A percentile compares a stretch with the other conserved stretches of the same genome.
Conservation (phyloP, 257 asterid genomes). For the Eucommia ulmoides region DNA sequence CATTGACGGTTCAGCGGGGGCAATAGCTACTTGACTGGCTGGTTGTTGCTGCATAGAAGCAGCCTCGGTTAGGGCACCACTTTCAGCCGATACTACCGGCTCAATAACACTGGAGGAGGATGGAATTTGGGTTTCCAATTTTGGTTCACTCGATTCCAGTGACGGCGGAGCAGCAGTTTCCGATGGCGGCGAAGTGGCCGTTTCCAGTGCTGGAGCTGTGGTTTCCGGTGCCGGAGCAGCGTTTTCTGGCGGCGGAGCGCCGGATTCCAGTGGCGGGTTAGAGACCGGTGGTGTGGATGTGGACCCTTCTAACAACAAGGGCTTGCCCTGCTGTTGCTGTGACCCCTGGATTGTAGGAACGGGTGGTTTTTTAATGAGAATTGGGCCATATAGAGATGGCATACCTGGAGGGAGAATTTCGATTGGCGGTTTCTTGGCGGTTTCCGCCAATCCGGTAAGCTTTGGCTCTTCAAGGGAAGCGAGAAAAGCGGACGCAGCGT, state of each 20-base stretch:
- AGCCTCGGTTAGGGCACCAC: conserved; percentile 7
- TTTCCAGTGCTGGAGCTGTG: conserved; percentile 21
- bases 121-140: not conserved
- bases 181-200: conserved; percentile 1
- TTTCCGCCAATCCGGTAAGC: conserved; percentile 86
- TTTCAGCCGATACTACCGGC: conserved; percentile 18
- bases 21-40: conserved; percentile 26
- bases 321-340: conserved; percentile 56
- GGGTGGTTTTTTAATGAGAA: conserved; percentile 60
- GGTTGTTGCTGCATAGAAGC: conserved; percentile 20
- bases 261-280: conserved; percentile 17
- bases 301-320: conserved; percentile 55
- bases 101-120: conserved; percentile 3
- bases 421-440: conserved; percentile 89
- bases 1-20: conserved; percentile 46
- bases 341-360: conserved; percentile 32
- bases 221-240: conserved; percentile 20
- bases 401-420: conserved; percentile 95
- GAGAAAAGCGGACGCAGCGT: conserved; percentile 87
- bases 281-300: conserved; percentile 25
- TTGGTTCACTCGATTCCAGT: conserved; percentile 14
- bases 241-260: conserved; percentile 13
- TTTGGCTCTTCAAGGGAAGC: conserved; percentile 95
- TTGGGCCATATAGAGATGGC: conserved; percentile 93
- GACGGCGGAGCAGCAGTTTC: not conserved